Evolutionary conservation across 2,329 filamentous ascomycete species (phyloP).

Genomic region (Colletotrichum musicola): DNA sequence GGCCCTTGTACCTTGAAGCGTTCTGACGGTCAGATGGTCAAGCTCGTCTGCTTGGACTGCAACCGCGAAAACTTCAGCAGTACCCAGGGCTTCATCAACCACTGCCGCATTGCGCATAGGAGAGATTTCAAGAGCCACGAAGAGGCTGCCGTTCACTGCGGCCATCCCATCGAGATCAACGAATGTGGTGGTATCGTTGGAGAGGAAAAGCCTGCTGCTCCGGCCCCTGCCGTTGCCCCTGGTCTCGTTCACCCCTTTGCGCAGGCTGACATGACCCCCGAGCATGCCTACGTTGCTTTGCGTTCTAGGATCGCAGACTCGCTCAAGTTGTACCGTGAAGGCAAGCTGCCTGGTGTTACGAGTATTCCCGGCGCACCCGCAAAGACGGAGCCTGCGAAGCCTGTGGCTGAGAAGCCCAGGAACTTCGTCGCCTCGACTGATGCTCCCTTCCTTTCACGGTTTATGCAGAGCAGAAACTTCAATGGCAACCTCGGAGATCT

Average conservation of each 20-base stretch:
- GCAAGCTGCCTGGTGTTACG: slow-evolving; percentile 62
- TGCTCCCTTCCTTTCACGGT: slow-evolving; percentile 75
- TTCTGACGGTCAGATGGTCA: slow-evolving; percentile 87
- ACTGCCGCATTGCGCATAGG: slow-evolving; percentile 95
- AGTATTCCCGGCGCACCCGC: slow-evolving; percentile 54
- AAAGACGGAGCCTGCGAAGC: slow-evolving; percentile 44
- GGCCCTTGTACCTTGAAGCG: slow-evolving; percentile 88
- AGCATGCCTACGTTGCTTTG: slow-evolving; percentile 64
- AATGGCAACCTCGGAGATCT: slow-evolving; percentile 69
- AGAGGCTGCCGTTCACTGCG: slow-evolving; percentile 89
- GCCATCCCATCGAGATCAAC: slow-evolving; percentile 81
- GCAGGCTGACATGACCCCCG: slow-evolving; percentile 66
- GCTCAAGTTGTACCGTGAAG: slow-evolving; percentile 64
- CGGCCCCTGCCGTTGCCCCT: slow-evolving; percentile 46
- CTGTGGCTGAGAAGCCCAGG: slow-evolving; percentile 41
- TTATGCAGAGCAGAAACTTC: slow-evolving; percentile 73
- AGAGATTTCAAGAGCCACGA: slow-evolving; percentile 96
- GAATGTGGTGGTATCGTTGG: slow-evolving; percentile 59
- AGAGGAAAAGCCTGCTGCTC: slow-evolving; percentile 46
- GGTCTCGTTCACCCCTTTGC: slow-evolving; percentile 74
- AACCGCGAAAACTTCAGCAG: slow-evolving; percentile 92
- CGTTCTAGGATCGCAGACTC: slow-evolving; percentile 67
- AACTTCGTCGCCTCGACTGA: slow-evolving; percentile 67
- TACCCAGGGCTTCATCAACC: slow-evolving; percentile 99
- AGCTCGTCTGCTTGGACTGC: slow-evolving; percentile 91